Evolutionary conservation across 169 alveolate species (phyloP).

Genomic region (Plasmodium sp.): DNA sequence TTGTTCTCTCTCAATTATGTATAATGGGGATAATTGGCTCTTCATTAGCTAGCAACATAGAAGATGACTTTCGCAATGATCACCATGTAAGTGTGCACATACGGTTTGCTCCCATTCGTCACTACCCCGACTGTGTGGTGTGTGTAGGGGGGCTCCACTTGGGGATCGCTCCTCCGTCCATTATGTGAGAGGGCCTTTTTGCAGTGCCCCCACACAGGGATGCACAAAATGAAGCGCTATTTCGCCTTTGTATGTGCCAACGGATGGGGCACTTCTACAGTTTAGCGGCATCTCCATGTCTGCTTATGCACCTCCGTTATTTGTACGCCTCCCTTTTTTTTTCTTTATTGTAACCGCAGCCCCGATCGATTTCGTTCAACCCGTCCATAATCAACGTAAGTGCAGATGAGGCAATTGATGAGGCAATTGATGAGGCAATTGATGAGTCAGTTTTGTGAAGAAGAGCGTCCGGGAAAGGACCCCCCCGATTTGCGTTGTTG

Average conservation of each 20-base stretch:
- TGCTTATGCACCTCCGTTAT: neutral
- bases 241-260: neutral
- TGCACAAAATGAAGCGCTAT: neutral
- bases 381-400: constrained; percentile 19
- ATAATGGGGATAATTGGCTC: constrained; percentile 71
- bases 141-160: neutral
- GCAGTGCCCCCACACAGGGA: neutral
- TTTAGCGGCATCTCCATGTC: neutral
- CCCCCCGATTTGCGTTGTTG: neutral
- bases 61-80: constrained; percentile 2
- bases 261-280: neutral
- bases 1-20: constrained; percentile 7
- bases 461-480: neutral
- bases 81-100: neutral
- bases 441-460: neutral
- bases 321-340: constrained; percentile 4
- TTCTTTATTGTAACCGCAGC: neutral
- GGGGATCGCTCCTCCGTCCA: neutral
- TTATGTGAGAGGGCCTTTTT: neutral
- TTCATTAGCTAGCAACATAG: constrained; percentile 16
- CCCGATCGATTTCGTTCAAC: constrained; percentile 20
- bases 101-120: neutral
- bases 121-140: neutral
- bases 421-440: neutral
- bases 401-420: neutral